A percentile compares a stretch with the other conserved stretches of the same genome.
These are phyloP conservation scores for Xanthoceras sorbifolium DNA, from an alignment of 345 rosid species.

Conservation along the genomic window DNA sequence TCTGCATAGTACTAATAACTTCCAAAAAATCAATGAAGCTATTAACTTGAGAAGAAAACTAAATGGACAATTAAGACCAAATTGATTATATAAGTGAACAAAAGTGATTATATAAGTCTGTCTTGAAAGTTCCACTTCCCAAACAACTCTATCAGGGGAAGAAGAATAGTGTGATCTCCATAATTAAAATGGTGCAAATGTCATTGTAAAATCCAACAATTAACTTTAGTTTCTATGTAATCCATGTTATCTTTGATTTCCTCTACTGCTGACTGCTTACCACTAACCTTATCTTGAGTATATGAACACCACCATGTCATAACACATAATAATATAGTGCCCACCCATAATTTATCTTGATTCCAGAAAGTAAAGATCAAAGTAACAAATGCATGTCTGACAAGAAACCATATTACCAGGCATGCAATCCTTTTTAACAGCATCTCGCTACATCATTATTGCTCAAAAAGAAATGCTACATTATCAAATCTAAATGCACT, in stretches of 20 bases:
- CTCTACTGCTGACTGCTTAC: not conserved
- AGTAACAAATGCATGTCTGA: not conserved
- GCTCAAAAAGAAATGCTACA: not conserved
- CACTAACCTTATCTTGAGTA: not conserved
- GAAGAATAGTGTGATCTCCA: not conserved
- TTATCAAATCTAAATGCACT: not conserved
- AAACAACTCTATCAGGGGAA: not conserved
- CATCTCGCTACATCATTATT: not conserved
- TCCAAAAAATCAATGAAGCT: not conserved
- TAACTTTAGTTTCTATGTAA: not conserved
- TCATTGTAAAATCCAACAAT: not conserved
- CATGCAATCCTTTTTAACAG: not conserved
- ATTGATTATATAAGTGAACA: not conserved
- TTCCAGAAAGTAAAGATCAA: not conserved
- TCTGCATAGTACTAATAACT: not conserved
- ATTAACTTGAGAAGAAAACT: not conserved
- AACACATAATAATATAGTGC: not conserved
- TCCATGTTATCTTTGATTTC: not conserved
- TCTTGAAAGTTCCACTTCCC: not conserved
- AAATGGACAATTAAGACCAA: not conserved
- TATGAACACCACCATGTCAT: not conserved
- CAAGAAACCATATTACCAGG: conserved; percentile 13
- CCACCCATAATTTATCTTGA: not conserved
- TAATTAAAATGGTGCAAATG: not conserved
- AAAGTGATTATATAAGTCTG: not conserved